Percentiles rank a stretch among this genome's conserved stretches.
phyloP scores from a whole-genome alignment of 495 filamentous ascomycete species.

The Astrothelium subdiscretum region DNA sequence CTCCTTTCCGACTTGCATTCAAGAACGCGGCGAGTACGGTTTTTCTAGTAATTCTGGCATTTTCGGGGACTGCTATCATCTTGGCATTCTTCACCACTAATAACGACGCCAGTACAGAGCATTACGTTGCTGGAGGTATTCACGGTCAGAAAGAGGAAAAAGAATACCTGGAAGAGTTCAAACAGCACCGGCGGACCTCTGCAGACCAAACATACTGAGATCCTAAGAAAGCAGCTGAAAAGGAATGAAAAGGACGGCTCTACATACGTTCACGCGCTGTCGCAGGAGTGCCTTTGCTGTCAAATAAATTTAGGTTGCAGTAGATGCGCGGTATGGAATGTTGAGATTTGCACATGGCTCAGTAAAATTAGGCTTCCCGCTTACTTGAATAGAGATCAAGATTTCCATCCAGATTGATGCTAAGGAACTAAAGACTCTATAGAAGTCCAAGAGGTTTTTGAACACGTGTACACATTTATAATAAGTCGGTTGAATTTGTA shows the following conservation, averaged over 20 bases:
- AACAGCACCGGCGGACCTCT: constrained; percentile 3
- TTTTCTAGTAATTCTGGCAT: constrained; percentile 7
- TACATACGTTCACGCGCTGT: background rate
- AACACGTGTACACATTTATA: too few species aligned
- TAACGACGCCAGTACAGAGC: constrained; percentile 6
- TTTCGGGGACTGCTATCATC: constrained; percentile 8
- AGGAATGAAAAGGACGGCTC: background rate
- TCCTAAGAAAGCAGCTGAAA: background rate
- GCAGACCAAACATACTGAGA: background rate
- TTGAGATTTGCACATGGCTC: background rate
- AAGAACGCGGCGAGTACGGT: constrained; percentile 4
- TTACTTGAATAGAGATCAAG: too few species aligned
- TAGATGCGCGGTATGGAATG: background rate
- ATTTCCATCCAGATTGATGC: too few species aligned
- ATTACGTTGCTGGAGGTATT: constrained; percentile 8
- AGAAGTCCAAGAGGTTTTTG: too few species aligned
- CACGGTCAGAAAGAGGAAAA: constrained; percentile 5
- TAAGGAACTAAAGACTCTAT: too few species aligned
- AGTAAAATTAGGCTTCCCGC: background rate
- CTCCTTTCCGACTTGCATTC: constrained; percentile 6
- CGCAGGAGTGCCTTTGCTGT: background rate
- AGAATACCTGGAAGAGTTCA: constrained; percentile 2
- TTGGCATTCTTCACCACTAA: constrained; percentile 9
- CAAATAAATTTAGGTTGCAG: background rate
- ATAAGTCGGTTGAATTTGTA: too few species aligned